A percentile compares a stretch with the other conserved stretches of the same genome.
Evolutionary conservation across 768 basidiomycete genomes (phyloP).

Genomic region (Phanerochaete carnosa): DNA sequence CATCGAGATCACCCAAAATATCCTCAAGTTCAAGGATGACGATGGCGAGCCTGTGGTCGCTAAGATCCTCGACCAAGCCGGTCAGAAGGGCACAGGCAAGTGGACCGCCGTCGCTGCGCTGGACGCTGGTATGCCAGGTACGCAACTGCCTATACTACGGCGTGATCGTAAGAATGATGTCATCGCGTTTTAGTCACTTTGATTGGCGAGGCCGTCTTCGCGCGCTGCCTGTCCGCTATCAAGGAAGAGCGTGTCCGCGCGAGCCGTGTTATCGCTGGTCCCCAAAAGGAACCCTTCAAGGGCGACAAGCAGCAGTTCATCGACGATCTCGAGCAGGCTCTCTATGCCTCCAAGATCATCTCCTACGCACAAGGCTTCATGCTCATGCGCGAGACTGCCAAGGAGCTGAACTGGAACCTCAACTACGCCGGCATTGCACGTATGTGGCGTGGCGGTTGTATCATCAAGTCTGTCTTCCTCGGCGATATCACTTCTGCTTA

Average conservation of each 20-base stretch:
- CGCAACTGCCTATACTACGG: constrained; percentile 22
- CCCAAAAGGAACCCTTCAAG: constrained; percentile 88
- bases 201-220: constrained; percentile 99
- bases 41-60: constrained; percentile 88
- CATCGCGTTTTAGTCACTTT: constrained; percentile 68
- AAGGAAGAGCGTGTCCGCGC: constrained; percentile 95
- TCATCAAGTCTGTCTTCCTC: constrained; percentile 94
- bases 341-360: constrained; percentile 99
- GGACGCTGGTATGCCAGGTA: constrained; percentile 85
- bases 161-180: background rate
- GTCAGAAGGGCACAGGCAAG: constrained; percentile 99
- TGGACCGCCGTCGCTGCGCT: constrained; percentile 98
- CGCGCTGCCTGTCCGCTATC: constrained; percentile 95
- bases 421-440: constrained; percentile 97
- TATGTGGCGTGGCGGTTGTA: constrained; percentile 99
- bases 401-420: constrained; percentile 89
- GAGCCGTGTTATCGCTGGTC: constrained; percentile 86
- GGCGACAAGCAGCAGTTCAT: constrained; percentile 99
- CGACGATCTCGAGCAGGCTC: constrained; percentile 97
- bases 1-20: constrained; percentile 96
- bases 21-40: constrained; percentile 95
- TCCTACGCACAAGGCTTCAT: constrained; percentile 99
- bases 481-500: constrained; percentile 91
- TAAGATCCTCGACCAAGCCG: constrained; percentile 95
- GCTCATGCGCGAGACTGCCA: constrained; percentile 97